Evolutionary conservation across 2,329 filamentous ascomycete species (phyloP), one percentile per base, ranked within the genome.

Genomic region (Fusarium multiceps): DNA sequence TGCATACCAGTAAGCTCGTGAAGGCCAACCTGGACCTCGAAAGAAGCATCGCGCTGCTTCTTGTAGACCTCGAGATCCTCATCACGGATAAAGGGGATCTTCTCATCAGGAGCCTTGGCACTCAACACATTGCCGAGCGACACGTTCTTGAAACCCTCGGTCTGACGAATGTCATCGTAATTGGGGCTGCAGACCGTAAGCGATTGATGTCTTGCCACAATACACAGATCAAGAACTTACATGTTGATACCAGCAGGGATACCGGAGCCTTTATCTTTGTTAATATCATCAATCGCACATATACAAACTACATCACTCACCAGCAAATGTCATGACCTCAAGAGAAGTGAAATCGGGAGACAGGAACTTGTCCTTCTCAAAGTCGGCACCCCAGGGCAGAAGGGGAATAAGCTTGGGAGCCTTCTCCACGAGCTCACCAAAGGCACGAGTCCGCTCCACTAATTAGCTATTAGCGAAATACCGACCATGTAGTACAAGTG

Each of bases 321-420:
- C 80, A 59, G 79, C 80, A 73, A 98, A 98, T 1, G 92, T 93
- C 65, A 98, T 81, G 4, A 98, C 94, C 79, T 99, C 96, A 3
- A 98, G 86, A 12, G 92, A 96, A 1, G 96, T 98, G 77, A 99
- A 99, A 79, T 99, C 96, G 0, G 96, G 96, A 55, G 93, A 95
- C 37, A 97, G 82, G 80, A 99, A 99, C 76, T 92, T 94, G 83
- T 98, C 94, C 81, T 98, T 98, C 78, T 99, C 96, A 72, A 98
- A 99, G 1, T 93, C 92, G 48, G 88, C 87, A 37, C 85, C 84
- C 96, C 96, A 99, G 0, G 96, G 96, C 16, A 99, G 84, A 67
- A 97, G 89, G 9, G 94, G 93, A 54, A 99, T 98, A 77, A 97
- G 90, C 47, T 85, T 84, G 13, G 94, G 92, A 0, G 96, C 94